Base-by-base conservation (phyloP, 2,329 filamentous ascomycete species). In the Clonostachys solani region DNA sequence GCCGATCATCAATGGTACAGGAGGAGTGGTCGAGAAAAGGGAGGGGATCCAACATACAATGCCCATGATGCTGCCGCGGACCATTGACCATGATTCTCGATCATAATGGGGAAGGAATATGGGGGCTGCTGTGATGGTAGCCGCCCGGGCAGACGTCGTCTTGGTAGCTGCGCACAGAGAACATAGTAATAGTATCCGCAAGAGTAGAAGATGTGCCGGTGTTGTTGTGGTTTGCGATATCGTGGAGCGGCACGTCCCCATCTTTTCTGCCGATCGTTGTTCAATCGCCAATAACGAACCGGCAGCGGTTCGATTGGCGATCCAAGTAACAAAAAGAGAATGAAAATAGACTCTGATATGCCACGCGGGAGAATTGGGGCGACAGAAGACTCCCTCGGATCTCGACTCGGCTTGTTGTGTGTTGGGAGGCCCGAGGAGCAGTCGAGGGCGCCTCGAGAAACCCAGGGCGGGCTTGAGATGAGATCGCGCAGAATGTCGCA, bases 31-130 rank as follows among this genome's bases (percentile, higher is more conserved):
- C 18, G 18, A 18, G n/a, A 42, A 42, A n/a, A n/a, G 10, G 5
- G 42, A 17, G 16, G 38, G 19, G 13, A 8, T 45, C 41, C 18
- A 40, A 47, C 67, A 45, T 64, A 75, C 73, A 50, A 62, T 71
- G 34, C 64, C 63, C 16, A 77, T 52, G 44, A 76, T 59, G 55
- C 72, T 76, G 13, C 73, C 73, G 42, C 71, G 69, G 43, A 75
- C 58, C 5, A 66, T 52, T 12, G 65, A 65, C 73, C 73, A 77
- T 34, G 68, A 63, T n/a, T 64, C 58, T 33, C 62, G 49, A 37
- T 59, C 51, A 45, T 74, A 76, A 36, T 67, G 66, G 1, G 73
- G 73, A 4, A 77, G 57, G 48, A 64, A 77, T 45, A 76, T 65
- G 29, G 72, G 69, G 15, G 72, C 69, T 16, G 68, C 68, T 5